Percentiles rank a stretch among this genome's conserved stretches.
phyloP scores from a whole-genome alignment of 495 filamentous ascomycete species.

The Trichoderma reesei region DNA sequence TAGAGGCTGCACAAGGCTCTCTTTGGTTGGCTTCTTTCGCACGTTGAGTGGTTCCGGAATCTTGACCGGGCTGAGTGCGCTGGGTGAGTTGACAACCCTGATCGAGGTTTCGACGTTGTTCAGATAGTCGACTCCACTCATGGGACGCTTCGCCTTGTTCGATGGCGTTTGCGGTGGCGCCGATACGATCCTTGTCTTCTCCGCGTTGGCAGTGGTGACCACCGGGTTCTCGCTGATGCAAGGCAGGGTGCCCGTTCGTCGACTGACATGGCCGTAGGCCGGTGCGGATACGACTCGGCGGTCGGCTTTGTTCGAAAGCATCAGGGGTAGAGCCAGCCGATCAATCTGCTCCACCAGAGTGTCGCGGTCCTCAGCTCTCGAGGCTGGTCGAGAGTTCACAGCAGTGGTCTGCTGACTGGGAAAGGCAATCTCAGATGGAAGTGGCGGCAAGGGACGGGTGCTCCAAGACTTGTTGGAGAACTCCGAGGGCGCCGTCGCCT shows the following conservation, averaged over 20 bases:
- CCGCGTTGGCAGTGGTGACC: constrained; percentile 11
- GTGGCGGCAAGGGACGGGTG: constrained; percentile 37
- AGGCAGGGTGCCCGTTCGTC: constrained; percentile 34
- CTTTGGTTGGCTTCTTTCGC: constrained; percentile 36
- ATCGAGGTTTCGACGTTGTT: constrained; percentile 36
- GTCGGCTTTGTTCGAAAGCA: constrained; percentile 15
- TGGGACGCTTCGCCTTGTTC: constrained; percentile 18
- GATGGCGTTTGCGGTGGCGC: constrained; percentile 24
- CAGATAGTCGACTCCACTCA: constrained; percentile 23
- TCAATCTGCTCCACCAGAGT: constrained; percentile 4
- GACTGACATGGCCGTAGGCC: constrained; percentile 27
- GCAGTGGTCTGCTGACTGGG: background rate
- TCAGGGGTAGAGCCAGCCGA: background rate
- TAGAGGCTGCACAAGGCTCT: background rate
- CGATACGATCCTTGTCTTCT: constrained; percentile 24
- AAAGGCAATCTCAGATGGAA: constrained; percentile 37
- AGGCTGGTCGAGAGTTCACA: background rate
- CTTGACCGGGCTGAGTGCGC: constrained; percentile 13
- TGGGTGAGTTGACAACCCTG: constrained; percentile 37
- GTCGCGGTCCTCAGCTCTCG: background rate
- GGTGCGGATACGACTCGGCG: constrained; percentile 49
- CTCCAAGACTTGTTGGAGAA: constrained; percentile 20
- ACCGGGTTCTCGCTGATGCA: constrained; percentile 39
- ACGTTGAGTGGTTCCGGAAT: constrained; percentile 41
- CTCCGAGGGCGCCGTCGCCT: constrained; percentile 3